These are phyloP conservation scores for Furcasterigmium furcatum DNA, from an alignment of 2,329 filamentous ascomycete species.

Conservation along the genomic window DNA sequence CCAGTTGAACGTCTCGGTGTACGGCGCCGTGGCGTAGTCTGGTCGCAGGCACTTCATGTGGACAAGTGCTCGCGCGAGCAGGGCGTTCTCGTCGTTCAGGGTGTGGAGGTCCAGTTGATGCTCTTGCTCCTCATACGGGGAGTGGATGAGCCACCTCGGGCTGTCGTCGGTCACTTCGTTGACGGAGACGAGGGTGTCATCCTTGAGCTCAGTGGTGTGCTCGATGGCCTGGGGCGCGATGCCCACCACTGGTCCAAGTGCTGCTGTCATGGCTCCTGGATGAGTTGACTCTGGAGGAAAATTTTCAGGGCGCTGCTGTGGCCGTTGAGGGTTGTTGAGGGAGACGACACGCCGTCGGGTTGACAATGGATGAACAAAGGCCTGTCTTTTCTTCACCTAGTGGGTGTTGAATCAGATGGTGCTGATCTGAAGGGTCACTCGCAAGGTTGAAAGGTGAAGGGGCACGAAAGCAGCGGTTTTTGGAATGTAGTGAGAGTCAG, in stretches of 20 bases:
- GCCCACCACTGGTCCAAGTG: background rate
- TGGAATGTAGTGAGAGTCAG: no score
- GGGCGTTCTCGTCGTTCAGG: constrained; percentile 60
- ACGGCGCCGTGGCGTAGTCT: constrained; percentile 76
- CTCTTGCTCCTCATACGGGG: constrained; percentile 68
- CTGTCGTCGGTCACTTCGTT: constrained; percentile 6
- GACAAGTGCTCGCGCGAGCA: constrained; percentile 71
- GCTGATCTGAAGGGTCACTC: no score
- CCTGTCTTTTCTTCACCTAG: no score
- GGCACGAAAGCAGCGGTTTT: no score
- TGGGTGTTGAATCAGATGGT: no score
- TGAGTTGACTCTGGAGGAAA: background rate
- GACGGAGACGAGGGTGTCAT: constrained; percentile 5
- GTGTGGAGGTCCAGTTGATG: constrained; percentile 72
- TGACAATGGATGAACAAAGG: no score
- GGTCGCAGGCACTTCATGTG: constrained; percentile 57
- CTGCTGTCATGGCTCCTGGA: background rate
- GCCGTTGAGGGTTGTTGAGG: no score
- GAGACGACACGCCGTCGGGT: no score
- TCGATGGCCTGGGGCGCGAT: background rate
- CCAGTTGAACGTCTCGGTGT: constrained; percentile 78
- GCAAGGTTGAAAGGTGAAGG: no score
- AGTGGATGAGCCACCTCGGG: constrained; percentile 55
- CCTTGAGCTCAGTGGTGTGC: constrained; percentile 5
- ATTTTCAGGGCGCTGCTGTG: background rate